Evolutionary conservation across 306 rosid species (phyloP), one percentile per base, ranked within the genome.

Genomic region (Leucaena leucocephala): DNA sequence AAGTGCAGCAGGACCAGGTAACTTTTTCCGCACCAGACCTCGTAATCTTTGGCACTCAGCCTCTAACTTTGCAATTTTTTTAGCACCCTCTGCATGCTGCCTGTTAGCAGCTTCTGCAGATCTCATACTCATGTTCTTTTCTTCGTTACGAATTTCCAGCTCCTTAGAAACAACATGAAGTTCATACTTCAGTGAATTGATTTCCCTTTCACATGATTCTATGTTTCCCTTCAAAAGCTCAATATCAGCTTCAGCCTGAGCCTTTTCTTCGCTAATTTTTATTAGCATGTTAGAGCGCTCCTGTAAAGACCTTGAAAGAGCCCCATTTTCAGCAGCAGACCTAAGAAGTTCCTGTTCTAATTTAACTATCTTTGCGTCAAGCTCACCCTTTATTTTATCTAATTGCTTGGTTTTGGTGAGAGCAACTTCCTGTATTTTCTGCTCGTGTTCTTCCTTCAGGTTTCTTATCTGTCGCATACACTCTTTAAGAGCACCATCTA

Each of bases 1-100:
- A 69, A 96, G 92, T 39, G 99, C 99, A 77, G 99, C 99, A 68
- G 99, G 98, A 84, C 99, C 99, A 42, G 99, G 99, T 79, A 96
- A 75, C 90, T 91, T 96, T 81, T 96, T 96, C 78, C 99, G 84
- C 80, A 96, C 99, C 72, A 96, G 90, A 77, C 97, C 99, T 6
- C 99, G 93, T 75, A 96, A 85, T 78, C 99, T 91, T 89, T 96
- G 99, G 85, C 98, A 96, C 74, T 96, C 99, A 39, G 97, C 98
- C 84, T 96, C 99, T 71, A 96, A 87, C 87, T 96, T 96, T 34
- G 94, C 85, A 78, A 96, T 87, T 78, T 96, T 96, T 80, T 93
- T 96, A 35, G 91, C 96, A 55, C 97, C 97, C 78, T 96, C 99
- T 81, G 76, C 74, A 70, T 93, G 97, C 86, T 93, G 99, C 92